Percentiles rank a stretch among this genome's conserved stretches.
Conservation (phyloP, 2,329 filamentous ascomycete species). For the Microascus cirrosus region DNA sequence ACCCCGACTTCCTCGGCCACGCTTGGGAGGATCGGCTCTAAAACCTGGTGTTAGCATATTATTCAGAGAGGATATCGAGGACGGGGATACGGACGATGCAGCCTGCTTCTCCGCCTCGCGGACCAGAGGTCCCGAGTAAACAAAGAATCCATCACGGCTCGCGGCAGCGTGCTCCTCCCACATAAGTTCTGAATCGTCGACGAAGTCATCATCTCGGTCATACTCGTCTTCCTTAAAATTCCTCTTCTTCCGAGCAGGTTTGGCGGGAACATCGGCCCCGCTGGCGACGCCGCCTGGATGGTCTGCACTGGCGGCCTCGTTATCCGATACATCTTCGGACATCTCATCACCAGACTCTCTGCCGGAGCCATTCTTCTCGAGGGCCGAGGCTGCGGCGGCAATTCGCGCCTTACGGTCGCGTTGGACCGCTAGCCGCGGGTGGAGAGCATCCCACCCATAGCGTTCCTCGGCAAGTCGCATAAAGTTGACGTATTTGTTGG, state of each 20-base stretch:
- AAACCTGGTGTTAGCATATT: slow-evolving; percentile 20
- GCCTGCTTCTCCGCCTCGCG: slow-evolving; percentile 71
- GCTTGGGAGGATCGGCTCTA: slow-evolving; percentile 56
- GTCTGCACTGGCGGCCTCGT: slow-evolving; percentile 78
- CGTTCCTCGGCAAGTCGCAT: slow-evolving; percentile 85
- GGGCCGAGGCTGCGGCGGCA: slow-evolving; percentile 73
- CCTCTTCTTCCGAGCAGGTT: slow-evolving; percentile 64
- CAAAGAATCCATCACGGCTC: slow-evolving; percentile 93
- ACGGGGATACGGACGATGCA: slow-evolving; percentile 30
- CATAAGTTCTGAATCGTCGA: slow-evolving; percentile 86
- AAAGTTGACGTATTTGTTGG: slow-evolving; percentile 91
- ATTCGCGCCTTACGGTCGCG: slow-evolving; percentile 80
- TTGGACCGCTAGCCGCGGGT: slow-evolving; percentile 82
- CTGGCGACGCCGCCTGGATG: slow-evolving; percentile 53
- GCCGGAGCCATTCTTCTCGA: slow-evolving; percentile 64
- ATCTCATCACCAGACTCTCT: slow-evolving; percentile 71
- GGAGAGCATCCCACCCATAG: slow-evolving; percentile 88
- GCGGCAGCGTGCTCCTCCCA: slow-evolving; percentile 95
- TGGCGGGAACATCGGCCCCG: slow-evolving; percentile 49
- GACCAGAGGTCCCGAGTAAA: slow-evolving; percentile 86
- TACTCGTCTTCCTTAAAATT: slow-evolving; percentile 75
- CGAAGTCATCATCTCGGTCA: slow-evolving; percentile 72
- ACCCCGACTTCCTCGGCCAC: slow-evolving; percentile 44
- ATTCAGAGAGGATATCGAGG: neutral
- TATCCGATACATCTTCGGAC: slow-evolving; percentile 65